These are phyloP conservation scores for Bruguiera hainesii DNA, from an alignment of 441 rosid species.

Conservation along the genomic window DNA sequence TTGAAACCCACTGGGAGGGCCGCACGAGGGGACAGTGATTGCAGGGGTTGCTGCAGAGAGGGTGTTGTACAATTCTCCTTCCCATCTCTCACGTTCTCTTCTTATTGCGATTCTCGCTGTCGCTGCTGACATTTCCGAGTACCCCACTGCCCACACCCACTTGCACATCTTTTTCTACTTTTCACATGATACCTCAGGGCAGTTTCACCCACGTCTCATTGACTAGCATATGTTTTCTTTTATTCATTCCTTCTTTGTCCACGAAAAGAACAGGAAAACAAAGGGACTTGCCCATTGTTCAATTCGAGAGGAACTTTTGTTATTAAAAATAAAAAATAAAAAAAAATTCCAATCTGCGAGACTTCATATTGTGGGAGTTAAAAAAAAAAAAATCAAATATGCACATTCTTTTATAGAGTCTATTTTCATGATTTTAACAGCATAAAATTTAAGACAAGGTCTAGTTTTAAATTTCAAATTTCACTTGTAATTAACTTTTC, in stretches of 20 bases:
- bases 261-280: no score
- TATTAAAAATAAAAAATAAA: no score
- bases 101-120: slow-evolving; percentile 1
- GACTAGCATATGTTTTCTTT: background rate
- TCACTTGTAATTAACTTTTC: no score
- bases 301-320: no score
- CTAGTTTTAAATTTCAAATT: no score
- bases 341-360: no score
- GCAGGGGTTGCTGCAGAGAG: background rate
- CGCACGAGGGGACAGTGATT: slow-evolving; percentile 39
- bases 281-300: no score
- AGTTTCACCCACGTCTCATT: background rate
- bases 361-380: no score
- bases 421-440: no score
- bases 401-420: no score
- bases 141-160: slow-evolving; percentile 3
- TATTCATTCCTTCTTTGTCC: background rate
- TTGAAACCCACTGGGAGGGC: slow-evolving; percentile 17
- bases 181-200: background rate
- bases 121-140: slow-evolving; percentile 1
- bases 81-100: background rate
- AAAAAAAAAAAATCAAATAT: no score
- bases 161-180: background rate
- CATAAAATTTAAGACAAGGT: no score
- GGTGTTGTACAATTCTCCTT: background rate